Base-by-base conservation (phyloP, 2,329 filamentous ascomycete species). In the Nannizziopsis arthrosporioides region DNA sequence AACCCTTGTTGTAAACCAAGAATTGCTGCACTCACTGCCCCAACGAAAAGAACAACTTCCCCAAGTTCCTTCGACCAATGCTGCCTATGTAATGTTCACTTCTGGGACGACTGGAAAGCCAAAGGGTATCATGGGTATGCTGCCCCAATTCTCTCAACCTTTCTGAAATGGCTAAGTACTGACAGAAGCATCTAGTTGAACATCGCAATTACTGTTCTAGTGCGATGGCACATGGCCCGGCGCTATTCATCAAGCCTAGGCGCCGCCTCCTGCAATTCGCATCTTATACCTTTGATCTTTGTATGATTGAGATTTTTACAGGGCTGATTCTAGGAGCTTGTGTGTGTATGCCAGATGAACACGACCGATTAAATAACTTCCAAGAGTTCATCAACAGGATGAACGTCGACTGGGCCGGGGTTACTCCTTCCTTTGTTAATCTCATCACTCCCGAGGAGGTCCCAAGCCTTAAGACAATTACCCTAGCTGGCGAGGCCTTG, bases 101-200 rank as follows among this genome's bases (percentile, higher is more conserved):
- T 70, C 71, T 7, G 71, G 73, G 0, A 72, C 72, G 1, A 71
- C 73, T 2, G 69, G 69, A 45, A 68, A 66, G 34, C 72, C 73
- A 0, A 74, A 74, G 47, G 78, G 77, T 3, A 73, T 81, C 18
- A 73, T 78, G 35, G 77, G 81, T 48, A 76, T 74, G 1, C 81
- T 4, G 27, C 14, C 2, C 35, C 42, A 8, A 44, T n/a, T 9
- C 9, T 17, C 12, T 36, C 3, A 6, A 27, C 12, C 5, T 37
- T 11, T 27, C 19, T n/a, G 2, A 30, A 15, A 2, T 27, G 6
- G 22, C n/a, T 14, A 12, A 19, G 32, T 19, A 10, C 37, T 49
- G 3, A 43, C 34, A n/a, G 42, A 22, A 18, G 2, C 17, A 18
- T 72, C 73, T 1, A 74, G 75, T 0, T 66, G 70, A 1, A 70